These are phyloP conservation scores for Mollisiaceae sp. DNA, from an alignment of 2,329 filamentous ascomycete species.

Conservation along the genomic window DNA sequence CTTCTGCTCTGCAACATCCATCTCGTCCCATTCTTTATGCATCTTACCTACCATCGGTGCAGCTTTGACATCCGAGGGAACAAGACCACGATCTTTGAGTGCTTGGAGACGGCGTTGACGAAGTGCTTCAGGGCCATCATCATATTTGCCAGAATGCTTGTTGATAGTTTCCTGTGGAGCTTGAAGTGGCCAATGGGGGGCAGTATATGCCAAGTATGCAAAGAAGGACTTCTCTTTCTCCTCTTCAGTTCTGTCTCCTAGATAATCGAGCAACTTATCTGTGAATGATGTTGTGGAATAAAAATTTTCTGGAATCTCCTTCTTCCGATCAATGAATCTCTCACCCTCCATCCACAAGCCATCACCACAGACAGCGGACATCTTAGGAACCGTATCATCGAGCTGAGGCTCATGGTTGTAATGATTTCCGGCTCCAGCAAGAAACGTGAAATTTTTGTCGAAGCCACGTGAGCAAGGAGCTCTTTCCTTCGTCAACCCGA, in stretches of 20 bases:
- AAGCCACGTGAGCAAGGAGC: slow-evolving; percentile 57
- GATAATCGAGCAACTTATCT: background rate
- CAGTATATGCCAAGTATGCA: slow-evolving; percentile 56
- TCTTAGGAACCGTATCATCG: background rate
- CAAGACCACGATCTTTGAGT: slow-evolving; percentile 55
- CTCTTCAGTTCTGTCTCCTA: background rate
- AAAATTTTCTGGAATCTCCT: background rate
- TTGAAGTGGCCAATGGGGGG: slow-evolving; percentile 60
- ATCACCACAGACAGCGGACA: background rate
- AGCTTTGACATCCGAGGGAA: slow-evolving; percentile 25
- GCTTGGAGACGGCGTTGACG: slow-evolving; percentile 56
- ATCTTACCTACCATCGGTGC: slow-evolving; percentile 27
- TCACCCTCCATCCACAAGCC: background rate
- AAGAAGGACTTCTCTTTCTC: slow-evolving; percentile 53
- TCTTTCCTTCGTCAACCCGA: slow-evolving; percentile 9
- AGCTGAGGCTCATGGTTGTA: background rate
- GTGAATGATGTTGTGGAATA: background rate
- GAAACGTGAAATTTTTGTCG: slow-evolving; percentile 37
- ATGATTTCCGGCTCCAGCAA: background rate
- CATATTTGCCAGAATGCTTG: slow-evolving; percentile 58
- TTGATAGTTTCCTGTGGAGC: slow-evolving; percentile 44
- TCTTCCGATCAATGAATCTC: background rate
- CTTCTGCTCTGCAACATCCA: slow-evolving; percentile 45
- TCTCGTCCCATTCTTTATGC: slow-evolving; percentile 25
- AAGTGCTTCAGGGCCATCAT: slow-evolving; percentile 63